Base-by-base conservation (phyloP, 179 eudicot species). In the Beta lomatogona region DNA sequence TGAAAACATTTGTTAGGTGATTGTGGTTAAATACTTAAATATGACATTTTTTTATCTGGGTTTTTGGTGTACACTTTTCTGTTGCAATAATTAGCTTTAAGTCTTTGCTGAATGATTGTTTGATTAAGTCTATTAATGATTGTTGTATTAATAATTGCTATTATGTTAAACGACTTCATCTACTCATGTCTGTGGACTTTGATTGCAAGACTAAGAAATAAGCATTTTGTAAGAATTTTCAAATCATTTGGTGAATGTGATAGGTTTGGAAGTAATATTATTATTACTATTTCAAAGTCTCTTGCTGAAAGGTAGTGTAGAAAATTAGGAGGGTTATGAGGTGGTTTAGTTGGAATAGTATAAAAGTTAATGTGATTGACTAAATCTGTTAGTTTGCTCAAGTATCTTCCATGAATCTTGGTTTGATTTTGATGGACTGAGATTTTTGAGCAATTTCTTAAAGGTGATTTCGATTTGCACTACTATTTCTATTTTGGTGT, bases 81-180 rank as follows among this genome's bases (percentile, higher is more conserved):
- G 19, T 21, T 6, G 31, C n/a, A 3, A 9, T 57, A 4, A 12
- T 18, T 71, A 25, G 25, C 69, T 50, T 46, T 21, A 9, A 45
- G 14, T n/a, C 28, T 63, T 45, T 79, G 57, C 19, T 79, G 57
- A 52, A 71, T 79, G n/a, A 2, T 21, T 77, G n/a, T n/a, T 6
- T 71, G 57, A 22, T 72, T 18, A 59, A 64, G 72, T 36, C n/a
- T 6, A 5, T 9, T 36, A 36, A 36, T 36, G 41, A 36, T 36
- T 36, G 41, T n/a, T 2, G 12, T 22, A 22, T 61, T 25, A 2
- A n/a, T 44, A 22, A 67, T 14, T 50, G 5, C 22, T 31, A 16
- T 28, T 21, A 22, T 54, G 77, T 53, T 25, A 18, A 54, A 11
- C 31, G 68, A 44, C 71, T 71, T 14, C 15, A 79, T 18, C 46